Evolutionary conservation across 371 early-diverging fungal species (phyloP).

Genomic region (Capniomyces stellatus): DNA sequence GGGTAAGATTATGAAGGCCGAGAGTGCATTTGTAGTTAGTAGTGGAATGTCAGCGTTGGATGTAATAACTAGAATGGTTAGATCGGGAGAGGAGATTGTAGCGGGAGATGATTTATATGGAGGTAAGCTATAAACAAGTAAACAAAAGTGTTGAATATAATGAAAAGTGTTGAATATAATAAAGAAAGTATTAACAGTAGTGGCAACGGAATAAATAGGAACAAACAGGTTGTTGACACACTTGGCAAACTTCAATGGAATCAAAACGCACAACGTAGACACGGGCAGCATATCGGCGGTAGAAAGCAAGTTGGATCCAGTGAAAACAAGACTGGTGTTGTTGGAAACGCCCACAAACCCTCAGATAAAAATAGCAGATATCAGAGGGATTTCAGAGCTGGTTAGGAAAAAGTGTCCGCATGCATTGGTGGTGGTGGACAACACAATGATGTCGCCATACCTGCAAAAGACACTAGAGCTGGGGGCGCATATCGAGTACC

Average conservation of each 20-base stretch:
- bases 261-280: conserved; percentile 71
- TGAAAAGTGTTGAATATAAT: no score
- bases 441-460: conserved; percentile 94
- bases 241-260: conserved; percentile 49
- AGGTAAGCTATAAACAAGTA: no score
- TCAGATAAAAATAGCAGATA: conserved; percentile 82
- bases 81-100: conserved; percentile 63
- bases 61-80: conserved; percentile 58
- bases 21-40: conserved; percentile 77
- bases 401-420: conserved; percentile 58
- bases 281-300: conserved; percentile 45
- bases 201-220: no score
- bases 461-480: conserved; percentile 79
- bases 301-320: conserved; percentile 31
- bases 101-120: conserved; percentile 92
- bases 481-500: conserved; percentile 91
- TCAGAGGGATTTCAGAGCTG: conserved; percentile 55
- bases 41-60: conserved; percentile 86
- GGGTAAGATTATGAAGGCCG: conserved; percentile 74
- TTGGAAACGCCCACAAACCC: conserved; percentile 95
- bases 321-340: conserved; percentile 68
- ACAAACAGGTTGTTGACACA: conserved; percentile 90
- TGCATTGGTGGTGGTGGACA: conserved; percentile 71
- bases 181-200: no score
- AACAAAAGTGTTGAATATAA: no score